Percentiles rank a stretch among this genome's conserved stretches.
Evolutionary conservation across 345 rosid genomes (phyloP).

Genomic region (Lepidium africanum): DNA sequence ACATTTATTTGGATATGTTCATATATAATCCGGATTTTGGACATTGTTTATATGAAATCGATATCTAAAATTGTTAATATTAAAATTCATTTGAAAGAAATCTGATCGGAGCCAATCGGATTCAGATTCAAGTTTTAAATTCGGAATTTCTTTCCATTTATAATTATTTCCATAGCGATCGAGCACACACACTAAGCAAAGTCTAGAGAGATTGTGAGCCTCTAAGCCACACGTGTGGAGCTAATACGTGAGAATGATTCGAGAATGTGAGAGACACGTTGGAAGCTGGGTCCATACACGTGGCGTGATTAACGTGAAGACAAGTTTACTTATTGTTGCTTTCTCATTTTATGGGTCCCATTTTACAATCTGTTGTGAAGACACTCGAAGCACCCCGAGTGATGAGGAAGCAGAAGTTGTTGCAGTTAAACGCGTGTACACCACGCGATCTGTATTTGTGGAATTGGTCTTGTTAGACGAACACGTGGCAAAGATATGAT

Average conservation of each 20-base stretch:
- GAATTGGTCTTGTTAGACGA: neutral
- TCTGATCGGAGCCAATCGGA: no score
- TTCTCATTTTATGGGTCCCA: slow-evolving; percentile 1
- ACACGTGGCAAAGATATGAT: neutral
- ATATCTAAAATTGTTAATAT: no score
- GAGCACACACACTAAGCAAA: no score
- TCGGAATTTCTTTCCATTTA: no score
- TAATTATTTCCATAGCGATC: no score
- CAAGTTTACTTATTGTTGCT: slow-evolving; percentile 6
- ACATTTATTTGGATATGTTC: no score
- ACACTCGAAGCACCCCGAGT: slow-evolving; percentile 15
- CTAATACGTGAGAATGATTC: neutral
- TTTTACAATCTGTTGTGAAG: neutral
- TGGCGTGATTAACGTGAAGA: slow-evolving; percentile 20
- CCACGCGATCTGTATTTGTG: neutral
- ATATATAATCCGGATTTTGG: no score
- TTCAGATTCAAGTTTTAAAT: no score
- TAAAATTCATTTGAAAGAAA: no score
- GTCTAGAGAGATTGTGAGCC: slow-evolving; percentile 2
- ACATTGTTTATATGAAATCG: no score
- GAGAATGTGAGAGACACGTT: slow-evolving; percentile 17
- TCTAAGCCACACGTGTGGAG: slow-evolving; percentile 8
- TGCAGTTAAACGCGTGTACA: neutral
- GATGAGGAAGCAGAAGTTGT: neutral
- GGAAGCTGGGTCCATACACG: slow-evolving; percentile 24